Evolutionary conservation across 169 alveolate species (phyloP), one percentile per base, ranked within the genome.

Genomic region (Cryptosporidium andersoni): DNA sequence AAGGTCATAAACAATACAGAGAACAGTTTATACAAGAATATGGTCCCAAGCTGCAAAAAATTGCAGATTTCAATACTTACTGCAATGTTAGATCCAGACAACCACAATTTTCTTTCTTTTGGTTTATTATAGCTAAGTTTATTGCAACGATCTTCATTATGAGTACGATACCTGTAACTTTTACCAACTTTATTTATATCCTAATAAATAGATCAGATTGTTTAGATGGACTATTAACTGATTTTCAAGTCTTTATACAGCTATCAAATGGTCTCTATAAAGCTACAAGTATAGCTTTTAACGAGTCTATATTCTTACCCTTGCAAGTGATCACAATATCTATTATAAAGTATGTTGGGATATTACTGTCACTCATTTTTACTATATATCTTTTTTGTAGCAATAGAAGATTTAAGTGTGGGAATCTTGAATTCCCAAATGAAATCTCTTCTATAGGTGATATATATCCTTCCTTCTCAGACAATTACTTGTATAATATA

Each of bases 61-160:
- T 74, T 47, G 39, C 85, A 43, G 60, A 74, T 9, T 74, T 74
- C 48, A 74, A 60, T 52, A n/a, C 55, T 9, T 74, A 74, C 39
- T 74, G 85, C 40, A 60, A 48, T 58, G 85, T 74, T 9, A 55
- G 85, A 74, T 74, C 85, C 9, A 16, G 62, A n/a, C 85, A 74
- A 36, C 85, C 85, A 8, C 60, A 55, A 56, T 74, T 74, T 74
- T 25, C 48, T n/a, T 48, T 43, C 16, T 74, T 74, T 14, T 74
- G 85, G 85, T 56, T 74, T 58, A 58, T 74, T 47, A 6, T 74
- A 42, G 85, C 85, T 3, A 74, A 74, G 52, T 74, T 45, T 40
- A 58, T 74, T 58, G 40, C 85, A 7, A 4, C 85, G 3, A 36
- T 74, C 12, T 62, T 74, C 25, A 74, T 58, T 4, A 55, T 56